phyloP scores from a whole-genome alignment of 2,329 filamentous ascomycete genomes.

The Trichoderma sp. region DNA sequence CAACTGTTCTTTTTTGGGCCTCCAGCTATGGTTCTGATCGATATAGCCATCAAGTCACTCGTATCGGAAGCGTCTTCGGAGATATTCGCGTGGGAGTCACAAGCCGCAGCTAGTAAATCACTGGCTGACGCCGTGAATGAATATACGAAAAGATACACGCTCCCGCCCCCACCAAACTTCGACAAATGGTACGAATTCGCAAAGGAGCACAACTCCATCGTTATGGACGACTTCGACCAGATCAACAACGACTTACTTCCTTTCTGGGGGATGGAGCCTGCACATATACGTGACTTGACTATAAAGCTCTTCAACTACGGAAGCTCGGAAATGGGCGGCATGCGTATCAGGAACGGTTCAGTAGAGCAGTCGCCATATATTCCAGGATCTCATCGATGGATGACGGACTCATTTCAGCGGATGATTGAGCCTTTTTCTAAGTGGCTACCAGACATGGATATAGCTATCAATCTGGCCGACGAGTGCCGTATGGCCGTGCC shows the following conservation, averaged over 20 bases:
- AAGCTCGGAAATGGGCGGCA: constrained; percentile 39
- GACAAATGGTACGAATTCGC: constrained; percentile 80
- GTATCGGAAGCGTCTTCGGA: constrained; percentile 19
- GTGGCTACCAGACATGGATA: constrained; percentile 73
- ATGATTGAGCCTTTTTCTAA: constrained; percentile 68
- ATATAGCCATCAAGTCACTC: constrained; percentile 22
- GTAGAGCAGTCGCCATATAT: constrained; percentile 41
- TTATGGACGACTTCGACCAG: constrained; percentile 75
- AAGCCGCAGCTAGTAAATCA: constrained; percentile 25
- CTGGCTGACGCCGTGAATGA: constrained; percentile 38
- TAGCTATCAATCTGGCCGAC: constrained; percentile 73
- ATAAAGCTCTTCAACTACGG: constrained; percentile 33
- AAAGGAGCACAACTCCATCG: constrained; percentile 54
- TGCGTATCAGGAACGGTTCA: constrained; percentile 61
- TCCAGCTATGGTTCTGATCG: neutral
- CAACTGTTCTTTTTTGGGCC: constrained; percentile 14
- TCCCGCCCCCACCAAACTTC: constrained; percentile 72
- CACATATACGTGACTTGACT: constrained; percentile 59
- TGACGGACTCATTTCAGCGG: constrained; percentile 44
- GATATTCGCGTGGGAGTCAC: constrained; percentile 22
- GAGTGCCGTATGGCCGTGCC: constrained; percentile 58
- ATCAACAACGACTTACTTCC: constrained; percentile 71
- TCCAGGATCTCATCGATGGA: constrained; percentile 34
- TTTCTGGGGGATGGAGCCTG: constrained; percentile 70
- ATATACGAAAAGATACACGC: constrained; percentile 48